Base-by-base conservation (phyloP, 2,329 filamentous ascomycete genomes). In the Xylaria digitata region DNA sequence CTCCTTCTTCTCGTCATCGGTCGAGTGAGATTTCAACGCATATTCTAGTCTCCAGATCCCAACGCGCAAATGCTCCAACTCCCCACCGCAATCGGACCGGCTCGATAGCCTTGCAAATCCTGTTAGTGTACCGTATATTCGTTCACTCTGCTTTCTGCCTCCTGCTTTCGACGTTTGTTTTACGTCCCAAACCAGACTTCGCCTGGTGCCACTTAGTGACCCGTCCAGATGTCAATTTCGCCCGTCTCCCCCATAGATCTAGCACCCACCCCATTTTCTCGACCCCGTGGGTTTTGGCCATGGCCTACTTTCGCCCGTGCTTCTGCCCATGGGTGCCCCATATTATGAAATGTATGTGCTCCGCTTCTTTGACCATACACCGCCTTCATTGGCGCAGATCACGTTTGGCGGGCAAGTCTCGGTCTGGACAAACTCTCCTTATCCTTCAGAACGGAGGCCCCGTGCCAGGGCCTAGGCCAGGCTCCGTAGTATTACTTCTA, bases 41-140 rank as follows among this genome's bases (percentile, higher is more conserved):
- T 61, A 37, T 34, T 45, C 46, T 32, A 42, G 48, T 61, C 55
- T 63, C 63, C 55, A 63, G 50, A 46, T 52, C 48, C 40, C 26
- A 23, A 19, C 54, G 48, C 42, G 32, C 26, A 54, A 54, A 9
- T 43, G 34, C 60, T 45, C 60, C 61, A 61, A 45, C 17, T 37
- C 61, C 53, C 65, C 65, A 67, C 67, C 11, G 53, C 61, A 69
- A 65, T 69, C 67, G 67, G 67, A 62, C 67, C 67, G 64, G 67
- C 45, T 68, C 48, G 30, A 26, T 23, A n/a, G 40, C 30, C 26
- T 49, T 43, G 54, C 30, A 48, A 37, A 56, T 50, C 50, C 53
- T 63, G 7, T n/a, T 23, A 26, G 17, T 15, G 40, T 34, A 23
- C 43, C 19, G n/a, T 40, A n/a, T 23, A 19, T 49, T 37, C 15